These are phyloP conservation scores for Rhynchosporium graminicola DNA, from an alignment of 2,329 filamentous ascomycete species.

Conservation along the genomic window DNA sequence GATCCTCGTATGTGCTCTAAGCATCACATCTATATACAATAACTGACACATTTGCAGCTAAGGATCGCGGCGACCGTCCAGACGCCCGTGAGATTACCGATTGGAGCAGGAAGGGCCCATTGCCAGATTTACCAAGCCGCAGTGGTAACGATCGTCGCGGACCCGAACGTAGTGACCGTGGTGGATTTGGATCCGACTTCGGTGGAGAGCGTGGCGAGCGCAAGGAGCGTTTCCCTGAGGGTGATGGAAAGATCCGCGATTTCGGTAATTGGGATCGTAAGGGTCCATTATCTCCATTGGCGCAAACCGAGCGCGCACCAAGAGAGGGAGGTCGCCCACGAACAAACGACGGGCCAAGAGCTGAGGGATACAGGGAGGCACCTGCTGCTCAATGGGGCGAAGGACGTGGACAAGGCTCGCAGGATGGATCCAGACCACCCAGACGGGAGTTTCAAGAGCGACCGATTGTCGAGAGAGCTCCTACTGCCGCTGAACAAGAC, in stretches of 20 bases:
- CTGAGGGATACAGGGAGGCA: constrained; percentile 63
- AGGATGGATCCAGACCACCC: constrained; percentile 78
- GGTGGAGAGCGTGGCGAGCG: constrained; percentile 61
- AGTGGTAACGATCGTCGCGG: constrained; percentile 48
- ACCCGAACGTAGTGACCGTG: constrained; percentile 42
- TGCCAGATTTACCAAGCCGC: constrained; percentile 68
- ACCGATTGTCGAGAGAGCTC: constrained; percentile 65
- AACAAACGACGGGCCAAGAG: constrained; percentile 61
- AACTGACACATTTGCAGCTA: constrained; percentile 57
- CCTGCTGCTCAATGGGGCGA: constrained; percentile 74
- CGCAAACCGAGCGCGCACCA: constrained; percentile 54
- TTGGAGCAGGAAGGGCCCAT: constrained; percentile 91
- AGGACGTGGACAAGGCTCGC: constrained; percentile 54
- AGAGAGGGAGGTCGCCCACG: constrained; percentile 60
- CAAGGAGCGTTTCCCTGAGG: constrained; percentile 66
- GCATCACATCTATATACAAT: constrained; percentile 21
- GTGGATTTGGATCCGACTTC: constrained; percentile 49
- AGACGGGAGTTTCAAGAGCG: constrained; percentile 75
- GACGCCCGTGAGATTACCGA: constrained; percentile 82
- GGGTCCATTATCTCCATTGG: constrained; percentile 78
- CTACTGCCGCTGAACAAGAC: constrained; percentile 88
- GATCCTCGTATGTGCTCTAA: constrained; percentile 79
- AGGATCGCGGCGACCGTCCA: constrained; percentile 65
- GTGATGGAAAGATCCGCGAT: constrained; percentile 76
- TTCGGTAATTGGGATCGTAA: constrained; percentile 93